Conservation (phyloP, 352 stramenopile species). For the Phytopythium aichiense region DNA sequence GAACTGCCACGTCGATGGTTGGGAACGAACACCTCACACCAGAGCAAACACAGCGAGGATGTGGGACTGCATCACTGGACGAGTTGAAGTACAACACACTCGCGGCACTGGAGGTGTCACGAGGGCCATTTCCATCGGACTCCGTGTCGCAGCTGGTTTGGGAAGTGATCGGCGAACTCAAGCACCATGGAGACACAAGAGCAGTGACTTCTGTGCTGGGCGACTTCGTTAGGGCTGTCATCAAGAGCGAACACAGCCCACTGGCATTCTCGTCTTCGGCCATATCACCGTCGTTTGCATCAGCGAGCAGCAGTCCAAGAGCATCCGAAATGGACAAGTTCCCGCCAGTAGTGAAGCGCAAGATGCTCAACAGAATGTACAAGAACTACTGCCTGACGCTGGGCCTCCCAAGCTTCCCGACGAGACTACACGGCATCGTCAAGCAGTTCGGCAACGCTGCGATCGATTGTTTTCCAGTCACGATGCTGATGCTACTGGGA, state of each 20-base stretch:
- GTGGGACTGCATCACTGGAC: background rate
- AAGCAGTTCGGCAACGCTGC: conserved; percentile 45
- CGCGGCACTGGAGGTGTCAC: background rate
- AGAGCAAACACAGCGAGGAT: background rate
- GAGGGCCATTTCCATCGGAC: conserved; percentile 17
- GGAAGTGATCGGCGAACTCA: conserved; percentile 49
- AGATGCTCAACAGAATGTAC: conserved; percentile 64
- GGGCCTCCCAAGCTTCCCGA: conserved; percentile 33
- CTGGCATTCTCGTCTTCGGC: conserved; percentile 10
- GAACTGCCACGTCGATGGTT: background rate
- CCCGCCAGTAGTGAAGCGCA: conserved; percentile 34
- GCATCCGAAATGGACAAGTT: background rate
- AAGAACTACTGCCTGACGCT: conserved; percentile 46
- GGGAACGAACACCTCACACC: background rate
- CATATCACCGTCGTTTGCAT: background rate
- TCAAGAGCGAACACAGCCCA: conserved; percentile 32
- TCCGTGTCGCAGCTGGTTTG: conserved; percentile 53
- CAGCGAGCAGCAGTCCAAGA: background rate
- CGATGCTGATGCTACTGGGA: conserved; percentile 53
- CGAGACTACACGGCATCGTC: conserved; percentile 42
- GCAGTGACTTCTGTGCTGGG: conserved; percentile 27
- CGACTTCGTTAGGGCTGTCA: conserved; percentile 26
- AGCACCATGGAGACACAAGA: conserved; percentile 5
- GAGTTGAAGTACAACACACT: background rate
- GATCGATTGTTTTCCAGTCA: conserved; percentile 48